Evolutionary conservation across 78 protist species (phyloP), one percentile per base, ranked within the genome.

Genomic region (Speleostelium caveatum): DNA sequence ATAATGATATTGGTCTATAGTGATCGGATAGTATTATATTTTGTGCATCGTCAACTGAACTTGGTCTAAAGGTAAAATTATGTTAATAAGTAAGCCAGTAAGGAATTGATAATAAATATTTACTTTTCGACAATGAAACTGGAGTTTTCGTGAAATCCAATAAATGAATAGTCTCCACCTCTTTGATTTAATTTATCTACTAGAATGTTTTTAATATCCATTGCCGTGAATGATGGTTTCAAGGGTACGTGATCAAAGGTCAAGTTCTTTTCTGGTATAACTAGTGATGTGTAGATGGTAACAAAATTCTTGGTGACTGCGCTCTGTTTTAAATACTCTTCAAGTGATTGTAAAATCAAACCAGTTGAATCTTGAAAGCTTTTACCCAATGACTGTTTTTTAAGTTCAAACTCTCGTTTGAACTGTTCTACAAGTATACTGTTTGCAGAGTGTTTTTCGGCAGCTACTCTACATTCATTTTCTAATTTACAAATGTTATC

Each of bases 261-360:
- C 17, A 83, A 12, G 56, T 69, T 63, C 33, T 63, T 72, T 22
- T 67, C 75, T 1, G 77, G 79, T 10, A 83, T 60, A 7, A 32
- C 12, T 16, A 83, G 67, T 3, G 68, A 30, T 7, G 74, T 71
- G 0, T 69, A 74, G 5, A 83, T 56, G 21, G 63, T 83, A 21
- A 83, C 42, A 42, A 83, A 83, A 19, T 51, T 39, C 7, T 77
- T 77, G 22, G 79, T 28, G 33, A 69, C 72, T 33, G 91, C 91
- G 22, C 73, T 62, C 36, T 58, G 30, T 38, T 83, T 49, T 0
- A 83, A 36, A 45, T 76, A 76, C n/a, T 83, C 91, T 42, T 83
- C 91, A 61, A 71, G 56, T 19, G 91, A 67, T 14, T 42, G 28
- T 19, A 71, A 42, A 24, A 83, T 38, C 22, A 58, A 74, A 56